Evolutionary conservation across 257 asterid species (phyloP).

Genomic region (Plantago ovata): DNA sequence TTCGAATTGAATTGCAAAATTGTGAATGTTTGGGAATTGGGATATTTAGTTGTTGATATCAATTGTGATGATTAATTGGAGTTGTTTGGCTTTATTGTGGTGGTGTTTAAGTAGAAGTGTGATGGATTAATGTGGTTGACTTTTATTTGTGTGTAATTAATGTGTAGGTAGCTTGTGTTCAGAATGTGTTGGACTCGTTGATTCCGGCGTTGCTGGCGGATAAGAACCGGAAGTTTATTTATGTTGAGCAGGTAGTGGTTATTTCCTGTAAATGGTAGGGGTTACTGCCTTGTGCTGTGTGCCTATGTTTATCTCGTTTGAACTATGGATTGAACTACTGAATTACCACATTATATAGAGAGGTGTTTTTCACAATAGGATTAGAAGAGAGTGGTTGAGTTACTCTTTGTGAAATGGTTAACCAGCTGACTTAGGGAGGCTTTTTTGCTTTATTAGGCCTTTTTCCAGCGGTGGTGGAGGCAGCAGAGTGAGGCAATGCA

Average conservation of each 20-base stretch:
- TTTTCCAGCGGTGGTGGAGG: slow-evolving; percentile 99
- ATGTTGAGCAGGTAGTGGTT: slow-evolving; percentile 66
- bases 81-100: background rate
- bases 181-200: slow-evolving; percentile 88
- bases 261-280: background rate
- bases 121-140: background rate
- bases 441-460: slow-evolving; percentile 48
- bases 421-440: no score
- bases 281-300: background rate
- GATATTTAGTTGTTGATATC: no score
- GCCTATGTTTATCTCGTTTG: no score
- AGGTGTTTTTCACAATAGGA: no score
- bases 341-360: no score
- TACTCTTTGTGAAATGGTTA: slow-evolving; percentile 1
- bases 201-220: slow-evolving; percentile 82
- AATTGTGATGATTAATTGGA: background rate
- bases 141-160: slow-evolving; percentile 15
- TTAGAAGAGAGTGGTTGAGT: background rate
- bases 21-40: no score
- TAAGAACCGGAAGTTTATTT: slow-evolving; percentile 71
- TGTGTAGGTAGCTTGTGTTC: slow-evolving; percentile 89
- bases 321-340: no score
- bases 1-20: no score
- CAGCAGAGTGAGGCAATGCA: slow-evolving; percentile 62
- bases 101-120: slow-evolving; percentile 5